Evolutionary conservation across 2,329 filamentous ascomycete genomes (phyloP).

Genomic region (Hymenoscyphus infarciens): DNA sequence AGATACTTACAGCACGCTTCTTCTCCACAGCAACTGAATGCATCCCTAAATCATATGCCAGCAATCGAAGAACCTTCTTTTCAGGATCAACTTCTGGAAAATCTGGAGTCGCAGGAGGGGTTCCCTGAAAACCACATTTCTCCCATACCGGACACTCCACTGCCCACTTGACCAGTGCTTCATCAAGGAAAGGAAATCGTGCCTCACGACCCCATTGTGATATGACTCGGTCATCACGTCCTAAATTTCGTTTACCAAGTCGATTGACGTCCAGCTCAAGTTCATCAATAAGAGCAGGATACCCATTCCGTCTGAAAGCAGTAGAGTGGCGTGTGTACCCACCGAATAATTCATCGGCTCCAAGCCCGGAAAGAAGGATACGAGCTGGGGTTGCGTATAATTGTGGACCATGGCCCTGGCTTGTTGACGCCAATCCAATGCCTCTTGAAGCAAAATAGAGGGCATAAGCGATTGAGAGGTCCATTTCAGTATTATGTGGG

Average conservation of each 20-base stretch:
- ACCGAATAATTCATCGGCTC: constrained; percentile 93
- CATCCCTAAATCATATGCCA: constrained; percentile 75
- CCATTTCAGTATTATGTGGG: constrained; percentile 98
- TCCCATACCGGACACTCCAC: constrained; percentile 70
- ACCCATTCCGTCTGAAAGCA: constrained; percentile 68
- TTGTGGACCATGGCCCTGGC: constrained; percentile 15
- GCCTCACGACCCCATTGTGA: constrained; percentile 86
- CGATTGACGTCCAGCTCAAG: constrained; percentile 80
- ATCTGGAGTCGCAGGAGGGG: constrained; percentile 27
- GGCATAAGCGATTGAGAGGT: constrained; percentile 87
- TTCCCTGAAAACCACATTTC: constrained; percentile 76
- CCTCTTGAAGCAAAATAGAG: constrained; percentile 94
- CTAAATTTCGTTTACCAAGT: constrained; percentile 89
- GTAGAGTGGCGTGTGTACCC: constrained; percentile 83
- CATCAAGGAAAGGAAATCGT: constrained; percentile 87
- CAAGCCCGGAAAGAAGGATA: constrained; percentile 85
- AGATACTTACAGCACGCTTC: constrained; percentile 73
- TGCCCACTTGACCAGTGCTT: constrained; percentile 78
- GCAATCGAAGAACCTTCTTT: constrained; percentile 74
- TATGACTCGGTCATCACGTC: constrained; percentile 87
- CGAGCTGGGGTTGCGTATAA: constrained; percentile 68
- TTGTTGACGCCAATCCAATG: constrained; percentile 39
- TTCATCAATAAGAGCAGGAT: constrained; percentile 71
- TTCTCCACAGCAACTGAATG: constrained; percentile 72
- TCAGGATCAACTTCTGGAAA: constrained; percentile 60